Conservation (phyloP, 73 alveolate genomes). For the Effrenium voratum region DNA sequence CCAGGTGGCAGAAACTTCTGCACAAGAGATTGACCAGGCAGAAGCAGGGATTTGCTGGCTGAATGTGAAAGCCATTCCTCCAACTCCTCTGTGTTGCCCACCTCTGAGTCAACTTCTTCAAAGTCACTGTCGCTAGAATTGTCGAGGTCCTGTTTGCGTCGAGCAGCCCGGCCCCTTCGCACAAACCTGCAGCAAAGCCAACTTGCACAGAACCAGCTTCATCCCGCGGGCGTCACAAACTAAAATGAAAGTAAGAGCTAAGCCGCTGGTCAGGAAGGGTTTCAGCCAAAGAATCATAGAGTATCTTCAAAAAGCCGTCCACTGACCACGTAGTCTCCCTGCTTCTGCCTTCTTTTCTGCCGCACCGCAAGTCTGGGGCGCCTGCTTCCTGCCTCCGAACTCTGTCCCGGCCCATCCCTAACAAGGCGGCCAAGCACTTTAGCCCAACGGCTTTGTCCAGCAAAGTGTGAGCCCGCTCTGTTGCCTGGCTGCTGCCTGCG, state of each 20-base stretch:
- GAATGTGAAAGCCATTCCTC: background rate
- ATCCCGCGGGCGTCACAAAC: background rate
- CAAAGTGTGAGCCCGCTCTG: too few species aligned
- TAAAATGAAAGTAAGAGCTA: background rate
- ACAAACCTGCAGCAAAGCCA: background rate
- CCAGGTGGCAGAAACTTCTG: slow-evolving; percentile 3
- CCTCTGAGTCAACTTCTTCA: background rate
- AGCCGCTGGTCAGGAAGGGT: slow-evolving; percentile 26
- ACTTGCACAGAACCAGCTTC: background rate
- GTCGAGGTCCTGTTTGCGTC: background rate
- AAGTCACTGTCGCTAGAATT: background rate
- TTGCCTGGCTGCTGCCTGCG: too few species aligned
- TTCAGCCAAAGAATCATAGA: background rate
- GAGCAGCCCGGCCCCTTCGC: slow-evolving; percentile 14
- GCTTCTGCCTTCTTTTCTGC: background rate
- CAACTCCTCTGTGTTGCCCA: background rate
- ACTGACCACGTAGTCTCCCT: background rate
- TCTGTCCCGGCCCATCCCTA: background rate
- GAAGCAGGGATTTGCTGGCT: background rate
- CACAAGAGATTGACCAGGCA: background rate
- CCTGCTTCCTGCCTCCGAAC: background rate
- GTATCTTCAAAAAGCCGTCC: background rate
- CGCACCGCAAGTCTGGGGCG: background rate
- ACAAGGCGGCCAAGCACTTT: slow-evolving; percentile 28
- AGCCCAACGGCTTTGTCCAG: slow-evolving; percentile 14